Evolutionary conservation across 1,139 yeast species (phyloP), one percentile per base, ranked within the genome.

Genomic region (Suhomyces wounanorum): DNA sequence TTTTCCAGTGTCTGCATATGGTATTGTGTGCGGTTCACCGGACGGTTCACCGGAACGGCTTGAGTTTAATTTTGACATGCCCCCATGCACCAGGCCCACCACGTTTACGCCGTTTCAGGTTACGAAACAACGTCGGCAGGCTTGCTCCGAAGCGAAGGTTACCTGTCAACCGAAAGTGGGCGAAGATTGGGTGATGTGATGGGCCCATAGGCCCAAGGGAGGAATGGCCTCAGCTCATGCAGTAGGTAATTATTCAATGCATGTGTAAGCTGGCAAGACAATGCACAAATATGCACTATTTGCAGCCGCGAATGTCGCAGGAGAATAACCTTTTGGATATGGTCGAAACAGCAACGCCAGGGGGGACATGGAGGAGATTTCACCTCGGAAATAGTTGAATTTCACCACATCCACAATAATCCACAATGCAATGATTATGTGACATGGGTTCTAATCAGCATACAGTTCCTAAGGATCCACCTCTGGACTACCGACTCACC

Each of bases 61-160:
- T 9, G 30, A 26, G 30, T 10, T 26, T 26, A 26, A 26, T 26
- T 30, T 13, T 30, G 33, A 30, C 33, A 30, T 30, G 8, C 33
- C 33, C 14, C n/a, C 14, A 30, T 30, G 33, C 33, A 30, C 33
- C 33, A 3, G 14, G 33, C 2, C 33, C 14, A 14, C 33, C 33
- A 21, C 39, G 39, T 17, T 36, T 36, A 9, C 41, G 41, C 41
- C 41, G 41, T 38, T 38, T 38, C 41, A 38, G 26, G 30, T 23
- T 38, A 21, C 10, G 41, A 13, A 38, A 38, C 18, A 21, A 21
- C 25, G 9, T 10, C 16, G 5, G 41, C 25, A 14, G 30, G 26
- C 23, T 21, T 23, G 26, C 13, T 10, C 16, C 30, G 18, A 10
- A 36, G 10, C 10, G n/a, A n/a, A 28, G 41, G 41, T 38, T 23